Base-by-base conservation (phyloP, 306 rosid genomes). In the apple (Malus domestica) region DNA sequence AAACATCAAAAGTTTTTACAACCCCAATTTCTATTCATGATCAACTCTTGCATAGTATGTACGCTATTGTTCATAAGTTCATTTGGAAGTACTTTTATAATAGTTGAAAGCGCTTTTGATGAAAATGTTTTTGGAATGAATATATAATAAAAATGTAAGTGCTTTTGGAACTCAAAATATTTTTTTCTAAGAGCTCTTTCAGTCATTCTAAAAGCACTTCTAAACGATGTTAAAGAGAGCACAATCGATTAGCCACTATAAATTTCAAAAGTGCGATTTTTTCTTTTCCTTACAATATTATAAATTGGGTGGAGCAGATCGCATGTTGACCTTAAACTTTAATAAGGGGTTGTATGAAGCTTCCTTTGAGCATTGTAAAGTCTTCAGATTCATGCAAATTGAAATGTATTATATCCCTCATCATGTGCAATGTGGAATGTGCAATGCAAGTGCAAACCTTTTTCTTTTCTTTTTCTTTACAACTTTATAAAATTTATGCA, bases 171-270 rank as follows among this genome's bases (percentile, higher is more conserved):
- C 2, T 0, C 9, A 38, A 35, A 35, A 38, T 38, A 7, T 38
- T 38, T 38, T 35, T 38, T 38, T 38, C 0, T 7, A 6, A 38
- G 0, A 38, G 0, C 0, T 0, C 2, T 7, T 38, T 38, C 2
- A 7, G 7, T 38, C 2, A 38, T 38, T 38, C 0, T 38, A 38
- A 38, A 38, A 38, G 0, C 9, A 38, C 42, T 38, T 38, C 2
- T 7, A 38, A 38, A 38, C 0, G 0, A 38, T 49, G 4, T 49
- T 49, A 49, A 49, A 49, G 8, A 49, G 3, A 49, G 20, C 8
- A 15, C 18, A 16, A 49, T 49, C 18, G 8, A 15, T 10, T 20
- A 20, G 62, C 13, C 62, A 57, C 10, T 0, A 0, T 25, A n/a
- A 10, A 57, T 57, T 57, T 9, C 23, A 57, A 5, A 35, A 10